A percentile compares a stretch with the other conserved stretches of the same genome.
Conservation (phyloP, 257 asterid genomes). For the Jaltomata sinuosa region DNA sequence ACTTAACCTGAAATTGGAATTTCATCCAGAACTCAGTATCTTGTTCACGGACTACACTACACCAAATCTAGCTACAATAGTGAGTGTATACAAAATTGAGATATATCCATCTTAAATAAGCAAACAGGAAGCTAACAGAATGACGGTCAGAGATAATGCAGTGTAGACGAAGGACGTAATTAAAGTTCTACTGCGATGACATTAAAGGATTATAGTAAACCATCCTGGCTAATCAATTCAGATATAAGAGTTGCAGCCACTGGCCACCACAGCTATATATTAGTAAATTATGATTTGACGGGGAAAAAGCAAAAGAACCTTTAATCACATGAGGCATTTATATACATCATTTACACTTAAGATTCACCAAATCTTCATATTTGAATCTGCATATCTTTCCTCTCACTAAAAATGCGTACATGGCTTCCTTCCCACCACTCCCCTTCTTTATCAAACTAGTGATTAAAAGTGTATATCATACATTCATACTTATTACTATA, state of each 20-base stretch:
- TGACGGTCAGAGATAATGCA: not conserved
- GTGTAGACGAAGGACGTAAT: not conserved
- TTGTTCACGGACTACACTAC: not conserved
- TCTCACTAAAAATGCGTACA: too few species aligned
- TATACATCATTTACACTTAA: too few species aligned
- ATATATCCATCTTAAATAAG: not conserved
- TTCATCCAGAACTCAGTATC: not conserved
- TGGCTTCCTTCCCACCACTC: too few species aligned
- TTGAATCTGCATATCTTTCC: too few species aligned
- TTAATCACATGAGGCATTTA: too few species aligned
- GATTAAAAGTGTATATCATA: too few species aligned
- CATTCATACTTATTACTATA: too few species aligned
- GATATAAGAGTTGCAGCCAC: not conserved
- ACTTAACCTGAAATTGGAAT: slow-evolving; percentile 43
- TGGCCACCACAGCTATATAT: too few species aligned
- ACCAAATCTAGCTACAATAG: not conserved
- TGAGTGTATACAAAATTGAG: not conserved
- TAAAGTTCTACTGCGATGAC: not conserved
- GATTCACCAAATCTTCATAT: too few species aligned
- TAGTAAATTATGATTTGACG: too few species aligned
- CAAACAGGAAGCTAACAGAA: not conserved
- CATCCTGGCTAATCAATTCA: not conserved
- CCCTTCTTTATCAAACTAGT: too few species aligned
- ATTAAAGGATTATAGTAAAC: not conserved
- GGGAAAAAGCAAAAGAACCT: too few species aligned